Evolutionary conservation across 768 basidiomycete species (phyloP).

Genomic region (Steccherinum ochraceum): DNA sequence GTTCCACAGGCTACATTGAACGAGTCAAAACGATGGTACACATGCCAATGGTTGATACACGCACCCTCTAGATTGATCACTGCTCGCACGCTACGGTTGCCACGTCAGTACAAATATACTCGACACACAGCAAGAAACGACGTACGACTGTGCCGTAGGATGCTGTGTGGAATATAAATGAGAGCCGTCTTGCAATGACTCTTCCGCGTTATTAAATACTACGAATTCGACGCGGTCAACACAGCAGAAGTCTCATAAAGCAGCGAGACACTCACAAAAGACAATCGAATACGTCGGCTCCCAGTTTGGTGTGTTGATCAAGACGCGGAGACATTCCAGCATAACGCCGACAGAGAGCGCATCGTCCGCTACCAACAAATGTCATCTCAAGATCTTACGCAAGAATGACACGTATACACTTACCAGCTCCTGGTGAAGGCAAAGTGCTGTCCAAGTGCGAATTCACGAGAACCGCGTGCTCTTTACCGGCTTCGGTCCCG

Average conservation of each 20-base stretch:
- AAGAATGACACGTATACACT: too few species aligned
- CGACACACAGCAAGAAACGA: constrained; percentile 7
- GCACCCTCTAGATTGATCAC: constrained; percentile 87
- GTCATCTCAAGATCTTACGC: too few species aligned
- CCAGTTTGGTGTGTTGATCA: constrained; percentile 63
- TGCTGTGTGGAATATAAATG: constrained; percentile 94
- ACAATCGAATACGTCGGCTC: constrained; percentile 72
- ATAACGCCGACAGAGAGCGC: constrained; percentile 85
- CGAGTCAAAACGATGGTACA: background rate
- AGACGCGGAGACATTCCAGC: constrained; percentile 81
- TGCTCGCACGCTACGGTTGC: constrained; percentile 58
- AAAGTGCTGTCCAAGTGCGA: constrained; percentile 87
- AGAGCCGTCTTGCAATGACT: constrained; percentile 90
- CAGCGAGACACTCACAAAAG: constrained; percentile 53
- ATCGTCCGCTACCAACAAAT: constrained; percentile 77
- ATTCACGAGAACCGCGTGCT: constrained; percentile 82
- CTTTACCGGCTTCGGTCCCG: constrained; percentile 63
- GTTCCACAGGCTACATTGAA: constrained; percentile 66
- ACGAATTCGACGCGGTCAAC: background rate
- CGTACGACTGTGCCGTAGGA: constrained; percentile 61
- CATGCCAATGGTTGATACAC: constrained; percentile 6
- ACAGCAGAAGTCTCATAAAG: background rate
- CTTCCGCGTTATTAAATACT: constrained; percentile 97
- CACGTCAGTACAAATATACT: background rate
- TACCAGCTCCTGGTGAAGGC: constrained; percentile 74